Conservation (phyloP, 2,329 filamentous ascomycete species). For the Ophiognomonia clavigignenti-juglandacearum region DNA sequence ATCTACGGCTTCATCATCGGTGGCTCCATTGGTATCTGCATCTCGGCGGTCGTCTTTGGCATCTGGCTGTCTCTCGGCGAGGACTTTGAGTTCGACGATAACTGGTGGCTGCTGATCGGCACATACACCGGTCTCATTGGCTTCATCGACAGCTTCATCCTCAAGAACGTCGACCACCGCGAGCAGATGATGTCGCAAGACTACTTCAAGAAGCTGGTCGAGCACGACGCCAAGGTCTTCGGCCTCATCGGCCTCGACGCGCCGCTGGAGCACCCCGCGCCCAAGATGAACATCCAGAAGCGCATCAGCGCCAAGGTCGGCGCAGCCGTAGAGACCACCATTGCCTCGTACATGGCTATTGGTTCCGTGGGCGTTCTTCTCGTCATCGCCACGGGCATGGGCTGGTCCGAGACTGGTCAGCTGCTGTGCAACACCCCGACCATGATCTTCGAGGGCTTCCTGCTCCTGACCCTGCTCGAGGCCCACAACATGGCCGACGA, state of each 20-base stretch:
- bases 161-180: constrained; percentile 36
- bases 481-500: constrained; percentile 23
- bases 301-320: constrained; percentile 21
- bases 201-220: constrained; percentile 20
- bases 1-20: constrained; percentile 39
- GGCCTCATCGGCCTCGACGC: constrained; percentile 18
- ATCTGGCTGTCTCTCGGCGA: constrained; percentile 35
- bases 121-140: constrained; percentile 43
- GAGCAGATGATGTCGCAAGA: constrained; percentile 18
- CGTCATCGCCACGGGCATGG: constrained; percentile 20
- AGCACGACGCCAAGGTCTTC: constrained; percentile 19
- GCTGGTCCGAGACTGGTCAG: constrained; percentile 26
- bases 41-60: constrained; percentile 31
- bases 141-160: constrained; percentile 38
- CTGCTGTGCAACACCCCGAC: constrained; percentile 27
- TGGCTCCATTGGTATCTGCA: constrained; percentile 32
- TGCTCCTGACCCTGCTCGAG: constrained; percentile 23
- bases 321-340: constrained; percentile 16
- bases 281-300: constrained; percentile 14
- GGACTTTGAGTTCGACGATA: constrained; percentile 32
- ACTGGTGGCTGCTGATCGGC: constrained; percentile 44
- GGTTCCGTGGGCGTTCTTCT: constrained; percentile 19
- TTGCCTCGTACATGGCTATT: constrained; percentile 19
- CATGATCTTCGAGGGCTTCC: constrained; percentile 25
- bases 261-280: constrained; percentile 7